A percentile compares a stretch with the other conserved stretches of the same genome.
phyloP scores from a whole-genome alignment of 2,329 filamentous ascomycete species.

The Hawksworthiomyces lignivorus region DNA sequence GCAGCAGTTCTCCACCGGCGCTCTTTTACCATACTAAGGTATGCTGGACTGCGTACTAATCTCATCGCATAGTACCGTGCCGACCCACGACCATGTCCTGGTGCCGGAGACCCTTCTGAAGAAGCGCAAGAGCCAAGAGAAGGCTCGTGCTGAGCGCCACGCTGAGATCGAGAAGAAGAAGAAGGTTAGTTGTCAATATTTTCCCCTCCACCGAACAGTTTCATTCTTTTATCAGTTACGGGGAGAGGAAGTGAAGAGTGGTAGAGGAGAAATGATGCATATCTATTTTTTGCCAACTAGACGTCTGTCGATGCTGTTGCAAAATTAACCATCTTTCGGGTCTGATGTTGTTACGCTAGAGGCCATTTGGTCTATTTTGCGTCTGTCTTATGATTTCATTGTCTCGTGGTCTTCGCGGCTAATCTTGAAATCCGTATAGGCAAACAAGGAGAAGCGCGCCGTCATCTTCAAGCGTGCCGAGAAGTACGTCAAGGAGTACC shows the following conservation, averaged over 20 bases:
- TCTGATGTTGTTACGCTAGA: slow-evolving; percentile 68
- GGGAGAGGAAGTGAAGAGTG: slow-evolving; percentile 25
- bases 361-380: too few species aligned
- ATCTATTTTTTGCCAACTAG: slow-evolving; percentile 84
- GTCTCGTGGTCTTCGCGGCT: too few species aligned
- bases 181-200: slow-evolving; percentile 54
- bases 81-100: slow-evolving; percentile 90
- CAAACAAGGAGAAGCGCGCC: slow-evolving; percentile 96
- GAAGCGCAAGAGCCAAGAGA: slow-evolving; percentile 99
- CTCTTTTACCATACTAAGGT: slow-evolving; percentile 55
- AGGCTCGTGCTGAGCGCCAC: slow-evolving; percentile 84
- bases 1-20: slow-evolving; percentile 92
- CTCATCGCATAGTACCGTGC: slow-evolving; percentile 70
- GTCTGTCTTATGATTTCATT: too few species aligned
- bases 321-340: slow-evolving; percentile 99
- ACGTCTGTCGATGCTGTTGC: slow-evolving; percentile 95
- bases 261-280: slow-evolving; percentile 66
- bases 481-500: slow-evolving; percentile 99
- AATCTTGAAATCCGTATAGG: slow-evolving; percentile 57
- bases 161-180: slow-evolving; percentile 79
- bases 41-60: slow-evolving; percentile 73
- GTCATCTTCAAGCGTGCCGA: slow-evolving; percentile 99
- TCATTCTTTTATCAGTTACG: neutral
- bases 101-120: slow-evolving; percentile 99
- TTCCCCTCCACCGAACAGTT: slow-evolving; percentile 4